Evolutionary conservation across 2,329 filamentous ascomycete species (phyloP), one percentile per base, ranked within the genome.

Genomic region (Aschersonia sp.): DNA sequence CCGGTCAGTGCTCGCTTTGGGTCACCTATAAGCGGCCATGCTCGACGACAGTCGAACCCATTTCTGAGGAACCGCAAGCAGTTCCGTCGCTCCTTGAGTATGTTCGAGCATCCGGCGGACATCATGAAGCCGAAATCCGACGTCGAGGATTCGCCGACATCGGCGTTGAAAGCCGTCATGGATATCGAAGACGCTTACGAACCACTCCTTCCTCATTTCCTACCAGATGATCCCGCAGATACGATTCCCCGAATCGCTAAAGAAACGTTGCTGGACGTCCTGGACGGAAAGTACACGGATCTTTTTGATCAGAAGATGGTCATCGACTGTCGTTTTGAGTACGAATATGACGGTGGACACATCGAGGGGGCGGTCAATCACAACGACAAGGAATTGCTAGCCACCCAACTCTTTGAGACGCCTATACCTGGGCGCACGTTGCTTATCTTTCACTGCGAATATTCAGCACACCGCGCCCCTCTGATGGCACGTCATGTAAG

Each of bases 311-410:
- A 89, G 61, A 82, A 87, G 62, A 77, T 94, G 65, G 75, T 98
- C 58, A 83, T 98, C 58, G 92, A 98, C 65, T 98, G 92, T 64
- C 85, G 92, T 22, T 98, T 98, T 62, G 92, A 98, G 72, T 98
- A 98, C 64, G 92, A 98, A 67, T 98, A 94, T 62, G 84, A 95
- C 12, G 92, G 92, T 48, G 92, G 92, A 35, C 92, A 98, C 63
- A 95, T 98, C 60, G 78, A 88, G 55, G 85, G 85, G 14, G 92
- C 92, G 42, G 73, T 95, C 67, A 98, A 98, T 71, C 92, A 88
- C 71, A 97, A 95, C 66, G 87, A 95, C 69, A 95, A 95, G 67
- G 90, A 98, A 58, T 69, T 84, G 51, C 73, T 98, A 49, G 80
- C 87, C 7, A 72, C 73, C 48, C 80, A 89, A 55, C 77, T 98